A percentile compares a stretch with the other conserved stretches of the same genome.
phyloP scores from a whole-genome alignment of 140 eudicot species.

The Erigeron philadelphicus region DNA sequence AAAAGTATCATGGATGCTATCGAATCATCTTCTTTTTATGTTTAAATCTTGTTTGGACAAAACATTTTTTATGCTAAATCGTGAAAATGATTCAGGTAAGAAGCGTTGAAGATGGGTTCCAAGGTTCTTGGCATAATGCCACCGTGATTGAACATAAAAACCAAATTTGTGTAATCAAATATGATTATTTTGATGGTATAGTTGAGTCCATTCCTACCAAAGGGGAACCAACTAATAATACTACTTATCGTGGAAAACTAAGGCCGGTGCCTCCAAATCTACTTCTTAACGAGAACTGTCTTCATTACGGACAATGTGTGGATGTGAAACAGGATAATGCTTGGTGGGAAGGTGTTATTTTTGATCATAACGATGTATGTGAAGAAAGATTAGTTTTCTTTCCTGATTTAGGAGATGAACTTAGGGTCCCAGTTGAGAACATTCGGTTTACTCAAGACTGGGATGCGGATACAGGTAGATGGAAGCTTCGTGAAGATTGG shows the following conservation, averaged over 20 bases:
- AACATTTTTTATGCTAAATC: not conserved
- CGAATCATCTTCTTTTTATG: conserved; percentile 5
- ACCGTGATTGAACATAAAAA: conserved; percentile 28
- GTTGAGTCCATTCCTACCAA: conserved; percentile 29
- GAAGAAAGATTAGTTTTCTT: conserved; percentile 45
- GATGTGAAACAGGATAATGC: conserved; percentile 51
- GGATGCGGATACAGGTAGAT: conserved; percentile 47
- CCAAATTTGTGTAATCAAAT: conserved; percentile 32
- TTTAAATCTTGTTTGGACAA: conserved; percentile 4
- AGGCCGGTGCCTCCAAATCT: conserved; percentile 49
- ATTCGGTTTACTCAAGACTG: conserved; percentile 53
- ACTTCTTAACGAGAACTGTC: conserved; percentile 8
- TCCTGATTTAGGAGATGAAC: conserved; percentile 67
- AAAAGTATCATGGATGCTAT: not conserved
- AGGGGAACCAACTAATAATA: not conserved
- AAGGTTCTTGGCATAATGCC: conserved; percentile 68
- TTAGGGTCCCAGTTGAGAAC: conserved; percentile 21
- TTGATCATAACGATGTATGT: conserved; percentile 45
- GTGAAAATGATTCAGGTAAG: conserved; percentile 45
- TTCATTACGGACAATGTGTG: conserved; percentile 58
- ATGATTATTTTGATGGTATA: conserved; percentile 40
- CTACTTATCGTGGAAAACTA: conserved; percentile 36
- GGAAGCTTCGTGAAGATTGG: conserved; percentile 61
- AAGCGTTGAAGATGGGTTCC: conserved; percentile 57
- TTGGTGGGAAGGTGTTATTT: conserved; percentile 88